Base-by-base conservation (phyloP, 2,329 filamentous ascomycete genomes). In the Ceratocystis eucalypticola region DNA sequence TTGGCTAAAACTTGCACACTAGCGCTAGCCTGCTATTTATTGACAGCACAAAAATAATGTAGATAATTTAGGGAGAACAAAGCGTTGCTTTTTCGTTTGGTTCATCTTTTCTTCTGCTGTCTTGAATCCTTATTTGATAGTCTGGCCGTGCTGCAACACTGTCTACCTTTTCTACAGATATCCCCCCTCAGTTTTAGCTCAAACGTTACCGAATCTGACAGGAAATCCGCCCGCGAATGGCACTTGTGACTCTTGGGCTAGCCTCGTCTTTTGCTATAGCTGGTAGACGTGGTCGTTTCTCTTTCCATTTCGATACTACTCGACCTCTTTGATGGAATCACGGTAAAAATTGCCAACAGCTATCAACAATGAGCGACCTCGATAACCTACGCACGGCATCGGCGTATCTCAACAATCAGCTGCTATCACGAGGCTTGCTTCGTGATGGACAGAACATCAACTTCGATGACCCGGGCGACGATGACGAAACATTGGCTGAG, bases 381-480 rank as follows among this genome's bases (percentile, higher is more conserved):
- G 82, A 85, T 53, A 87, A 86, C 72, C 77, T 88, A 57, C 81
- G 80, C 68, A 86, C 84, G 71, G 86, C 86, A 15, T 88, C 86
- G 74, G 78, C 84, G 74, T 88, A 88, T 74, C 86, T 88, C 77
- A 88, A 88, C 77, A 88, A 88, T 72, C 84, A 88, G 72, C 79
- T 88, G 55, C 78, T 88, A 12, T 86, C 85, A 3, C 78, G 86
- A 68, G 86, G 86, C 2, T 77, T 88, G 8, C 74, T 88, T 28
- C 80, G 83, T 70, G 84, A 87, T 81, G 85, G 88, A 70, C 84
- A 88, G 71, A 79, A 78, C 53, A 89, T 99, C 75, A 87, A 96
- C 75, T 99, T 99, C 74, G 86, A 88, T 68, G 79, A 84, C 69
- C 87, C 89, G 7, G 84, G 84, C 65, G 83, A 86, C 69, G 81